These are phyloP conservation scores for Monosporascus sp. DNA, from an alignment of 2,329 filamentous ascomycete species.

Conservation along the genomic window DNA sequence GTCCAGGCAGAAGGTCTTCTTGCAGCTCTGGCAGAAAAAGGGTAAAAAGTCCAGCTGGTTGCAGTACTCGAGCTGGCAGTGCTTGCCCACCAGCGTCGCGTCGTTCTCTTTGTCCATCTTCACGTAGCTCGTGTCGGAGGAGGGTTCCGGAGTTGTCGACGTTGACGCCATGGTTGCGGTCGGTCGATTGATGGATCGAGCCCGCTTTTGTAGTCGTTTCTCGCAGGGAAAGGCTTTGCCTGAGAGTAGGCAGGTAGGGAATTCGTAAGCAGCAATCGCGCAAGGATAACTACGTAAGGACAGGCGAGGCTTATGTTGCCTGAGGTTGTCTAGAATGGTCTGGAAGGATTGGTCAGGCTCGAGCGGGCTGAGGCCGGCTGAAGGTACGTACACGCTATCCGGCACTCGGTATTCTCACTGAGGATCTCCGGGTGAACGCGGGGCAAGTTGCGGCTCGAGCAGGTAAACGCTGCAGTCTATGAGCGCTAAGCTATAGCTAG, in stretches of 20 bases:
- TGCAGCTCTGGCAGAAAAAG: slow-evolving; percentile 88
- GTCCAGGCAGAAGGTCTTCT: slow-evolving; percentile 81
- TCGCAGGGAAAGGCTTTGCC: background rate
- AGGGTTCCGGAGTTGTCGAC: slow-evolving; percentile 30
- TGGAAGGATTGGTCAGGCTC: background rate
- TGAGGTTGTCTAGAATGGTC: background rate
- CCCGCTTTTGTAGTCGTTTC: background rate
- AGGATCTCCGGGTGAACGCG: background rate
- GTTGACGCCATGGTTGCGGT: slow-evolving; percentile 45
- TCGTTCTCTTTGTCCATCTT: slow-evolving; percentile 68
- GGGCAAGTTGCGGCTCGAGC: background rate
- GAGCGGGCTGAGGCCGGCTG: too few relatives aligned
- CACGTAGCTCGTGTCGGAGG: slow-evolving; percentile 53
- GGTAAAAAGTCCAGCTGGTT: slow-evolving; percentile 94
- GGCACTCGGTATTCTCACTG: too few relatives aligned
- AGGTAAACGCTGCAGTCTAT: too few relatives aligned
- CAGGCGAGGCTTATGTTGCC: background rate
- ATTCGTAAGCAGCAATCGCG: background rate
- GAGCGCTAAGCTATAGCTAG: background rate
- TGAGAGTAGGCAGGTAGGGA: background rate
- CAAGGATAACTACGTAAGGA: background rate
- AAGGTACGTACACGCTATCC: too few relatives aligned
- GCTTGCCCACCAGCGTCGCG: slow-evolving; percentile 77
- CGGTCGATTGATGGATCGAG: background rate
- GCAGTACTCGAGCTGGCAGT: slow-evolving; percentile 90